Base-by-base conservation (phyloP, 2,329 filamentous ascomycete species). In the Xylaria sp. region DNA sequence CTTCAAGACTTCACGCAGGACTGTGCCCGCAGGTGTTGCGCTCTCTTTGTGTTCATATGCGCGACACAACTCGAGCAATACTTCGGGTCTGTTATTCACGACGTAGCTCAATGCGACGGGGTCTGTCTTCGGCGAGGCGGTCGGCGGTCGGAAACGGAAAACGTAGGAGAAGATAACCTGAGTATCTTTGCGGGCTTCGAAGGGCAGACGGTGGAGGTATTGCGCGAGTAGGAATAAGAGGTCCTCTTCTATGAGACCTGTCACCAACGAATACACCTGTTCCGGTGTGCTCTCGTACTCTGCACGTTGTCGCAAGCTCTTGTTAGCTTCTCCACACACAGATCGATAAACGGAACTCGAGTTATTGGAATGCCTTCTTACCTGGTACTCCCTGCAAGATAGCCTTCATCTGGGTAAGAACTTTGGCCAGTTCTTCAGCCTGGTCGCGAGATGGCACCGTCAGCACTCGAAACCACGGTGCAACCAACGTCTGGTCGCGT, bases 111-210 rank as follows among this genome's bases (percentile, higher is more conserved):
- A 81, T 30, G 94, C 92, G 54, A 92, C 85, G 0, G 92, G 91
- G 63, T 95, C 91, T 66, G 81, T 83, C 69, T 86, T 85, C 10
- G 83, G 80, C 18, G 87, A 85, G 1, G 83, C 83, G 49, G 83
- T 84, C 48, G 85, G 80, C 4, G 89, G 89, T 65, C 90, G 90
- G 79, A 94, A 97, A 66, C 92, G 90, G 73, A 97, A 91, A 67
- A 95, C 89, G 74, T 93, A 94, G 47, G 92, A 96, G 77, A 97
- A 94, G 72, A 97, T 94, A 64, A 94, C 90, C 73, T 97, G 93
- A 10, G 91, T 90, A 72, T 97, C 93, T 79, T 97, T 97, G 70
- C 93, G 88, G 44, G 92, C 91, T 78, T 99, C 94, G 78, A 99
- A 99, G 0, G 93, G 92, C 3, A 99, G 83, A 55, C 88, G 85